Base-by-base conservation (phyloP, 2,329 filamentous ascomycete genomes). In the Phialemoniopsis sp. region DNA sequence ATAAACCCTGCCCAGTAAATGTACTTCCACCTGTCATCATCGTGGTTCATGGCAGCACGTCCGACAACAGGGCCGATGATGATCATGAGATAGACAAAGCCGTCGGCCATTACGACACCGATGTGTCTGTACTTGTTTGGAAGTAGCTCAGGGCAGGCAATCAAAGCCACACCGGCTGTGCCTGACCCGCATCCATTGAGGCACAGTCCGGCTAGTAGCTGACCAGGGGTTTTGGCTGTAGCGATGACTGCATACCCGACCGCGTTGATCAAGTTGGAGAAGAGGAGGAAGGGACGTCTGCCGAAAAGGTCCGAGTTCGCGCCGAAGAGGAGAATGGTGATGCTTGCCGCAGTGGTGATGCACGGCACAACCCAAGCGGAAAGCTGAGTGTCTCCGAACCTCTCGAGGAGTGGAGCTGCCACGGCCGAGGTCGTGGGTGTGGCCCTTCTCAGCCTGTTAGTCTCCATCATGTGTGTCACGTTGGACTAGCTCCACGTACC, bases 1-100 rank as follows among this genome's bases (percentile, higher is more conserved):
- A 44, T 39, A 26, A 44, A 44, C 32, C 42, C 42, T 13, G 38
- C 42, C 42, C 42, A 44, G 36, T 44, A 44, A 16, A 44, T 26
- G n/a, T 44, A 44, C 32, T 38, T 31, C 42, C 42, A 44, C 28
- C 32, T 34, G 13, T 13, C 30, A 13, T 34, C 18, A 15, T 13
- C 17, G 29, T 32, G 28, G 14, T 36, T 32, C 13, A 44, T 33
- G 10, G 37, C 42, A 16, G 36, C 37, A 15, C 34, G 29, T 28
- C 32, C 38, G 12, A 41, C 19, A 13, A 44, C 33, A 12, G 42
- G 42, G 17, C 42, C 42, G 13, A 44, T 44, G 13, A 44, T 18
- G 29, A 44, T 34, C 29, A 44, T 41, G 12, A 44, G 15, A 34
- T 35, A 44, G 7, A 44, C 38, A 17, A 44, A 44, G 2, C 36